Base-by-base conservation (phyloP, 345 rosid species). In the Adansonia digitata region DNA sequence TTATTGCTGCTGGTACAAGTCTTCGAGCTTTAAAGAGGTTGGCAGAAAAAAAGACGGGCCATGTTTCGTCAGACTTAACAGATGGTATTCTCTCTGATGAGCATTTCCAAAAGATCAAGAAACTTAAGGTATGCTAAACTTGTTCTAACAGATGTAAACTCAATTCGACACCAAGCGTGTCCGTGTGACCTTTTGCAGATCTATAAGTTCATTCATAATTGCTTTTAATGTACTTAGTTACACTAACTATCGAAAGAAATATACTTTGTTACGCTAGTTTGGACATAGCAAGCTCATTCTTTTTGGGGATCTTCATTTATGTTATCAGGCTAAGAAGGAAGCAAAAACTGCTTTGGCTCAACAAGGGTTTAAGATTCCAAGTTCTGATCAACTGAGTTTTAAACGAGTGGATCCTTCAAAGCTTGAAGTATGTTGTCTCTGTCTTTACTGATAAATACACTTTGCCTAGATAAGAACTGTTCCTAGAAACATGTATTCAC, bases 51-150 rank as follows among this genome's bases (percentile, higher is more conserved):
- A 90, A 87, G 80, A 72, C 67, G 55, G 81, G 83, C 2, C 14
- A 34, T 35, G 73, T 77, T 7, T 73, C 85, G 5, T 79, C 79
- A 57, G 87, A 86, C 61, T 76, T 55, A 63, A 81, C 55, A 24
- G 97, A 93, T 76, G 97, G 93, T 61, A 85, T 95, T 83, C 97
- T 93, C 73, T 95, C 97, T 29, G 92, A 93, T 67, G 99, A 90
- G 77, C 98, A 95, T 80, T 95, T 95, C 79, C 86, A 62, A 70
- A 94, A 79, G 84, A 95, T 93, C 78, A 93, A 91, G 88, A 85
- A 91, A 77, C 89, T 89, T 72, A 86, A 86, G 93, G 99, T 95
- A 78, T 76, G 52, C 67, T 71, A 77, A 45, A 53, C 69, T 40
- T 17, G 42, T 73, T 17, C 27, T 0, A 11, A 27, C 53, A 2